Evolutionary conservation across 495 filamentous ascomycete species (phyloP).

Genomic region (Hapsidospora chrysogenum): DNA sequence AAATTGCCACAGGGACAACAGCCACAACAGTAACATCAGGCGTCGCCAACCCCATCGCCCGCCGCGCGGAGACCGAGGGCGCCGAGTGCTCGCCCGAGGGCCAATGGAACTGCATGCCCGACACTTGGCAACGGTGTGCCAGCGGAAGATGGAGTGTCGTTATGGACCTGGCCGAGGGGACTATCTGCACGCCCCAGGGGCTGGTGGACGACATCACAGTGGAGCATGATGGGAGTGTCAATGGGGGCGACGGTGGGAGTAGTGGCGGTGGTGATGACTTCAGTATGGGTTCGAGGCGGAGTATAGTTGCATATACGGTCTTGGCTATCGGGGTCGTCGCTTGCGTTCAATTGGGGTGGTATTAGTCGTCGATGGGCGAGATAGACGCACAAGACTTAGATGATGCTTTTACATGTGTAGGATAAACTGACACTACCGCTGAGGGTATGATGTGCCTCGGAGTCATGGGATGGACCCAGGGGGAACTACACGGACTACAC

Average conservation of each 20-base stretch:
- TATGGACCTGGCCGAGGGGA: conserved; percentile 14
- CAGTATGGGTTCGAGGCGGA: neutral
- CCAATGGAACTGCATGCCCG: conserved; percentile 22
- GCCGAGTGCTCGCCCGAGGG: conserved; percentile 10
- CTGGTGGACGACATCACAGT: conserved; percentile 12
- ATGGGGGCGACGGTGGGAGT: conserved; percentile 1
- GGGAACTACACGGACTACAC: too few relatives aligned
- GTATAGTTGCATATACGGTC: neutral
- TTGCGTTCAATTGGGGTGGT: neutral
- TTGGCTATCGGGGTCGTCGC: neutral
- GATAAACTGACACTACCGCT: neutral
- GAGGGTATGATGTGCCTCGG: too few relatives aligned
- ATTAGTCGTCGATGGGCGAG: neutral
- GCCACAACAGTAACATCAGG: too few relatives aligned
- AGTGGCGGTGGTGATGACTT: neutral
- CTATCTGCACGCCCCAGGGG: conserved; percentile 14
- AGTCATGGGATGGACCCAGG: too few relatives aligned
- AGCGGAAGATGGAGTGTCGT: conserved; percentile 16
- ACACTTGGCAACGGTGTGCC: conserved; percentile 20
- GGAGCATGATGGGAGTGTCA: conserved; percentile 6
- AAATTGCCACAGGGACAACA: too few relatives aligned
- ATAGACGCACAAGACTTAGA: neutral
- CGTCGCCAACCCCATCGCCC: too few relatives aligned
- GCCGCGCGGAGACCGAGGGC: too few relatives aligned
- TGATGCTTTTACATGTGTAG: too few relatives aligned